These are phyloP conservation scores for Curvularia verruculosa DNA, from an alignment of 2,329 filamentous ascomycete species.

Conservation along the genomic window DNA sequence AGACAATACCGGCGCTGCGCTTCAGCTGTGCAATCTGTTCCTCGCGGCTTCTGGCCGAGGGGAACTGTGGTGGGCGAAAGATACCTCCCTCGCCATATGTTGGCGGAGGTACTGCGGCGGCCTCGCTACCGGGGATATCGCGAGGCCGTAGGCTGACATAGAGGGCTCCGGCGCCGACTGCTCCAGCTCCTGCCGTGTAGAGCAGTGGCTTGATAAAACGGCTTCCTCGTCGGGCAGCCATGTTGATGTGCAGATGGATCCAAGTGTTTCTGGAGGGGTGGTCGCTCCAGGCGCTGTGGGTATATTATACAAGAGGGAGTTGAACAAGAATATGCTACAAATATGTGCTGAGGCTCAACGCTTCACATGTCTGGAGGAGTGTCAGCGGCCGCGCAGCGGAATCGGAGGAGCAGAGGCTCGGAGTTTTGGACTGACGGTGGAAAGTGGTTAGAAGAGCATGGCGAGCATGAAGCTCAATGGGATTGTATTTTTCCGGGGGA, in stretches of 20 bases:
- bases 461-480: conserved; percentile 19
- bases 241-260: conserved; percentile 19
- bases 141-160: conserved; percentile 72
- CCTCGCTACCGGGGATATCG: conserved; percentile 73
- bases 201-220: conserved; percentile 64
- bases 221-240: conserved; percentile 46
- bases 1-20: conserved; percentile 55
- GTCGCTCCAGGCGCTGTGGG: conserved; percentile 11
- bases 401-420: conserved; percentile 5
- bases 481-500: conserved; percentile 21
- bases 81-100: conserved; percentile 71
- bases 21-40: conserved; percentile 69
- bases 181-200: conserved; percentile 63
- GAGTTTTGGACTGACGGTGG: conserved; percentile 16
- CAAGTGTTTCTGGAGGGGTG: conserved; percentile 1
- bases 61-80: conserved; percentile 70
- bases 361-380: conserved; percentile 13
- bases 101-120: conserved; percentile 71
- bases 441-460: conserved; percentile 20
- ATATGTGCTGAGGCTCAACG: conserved; percentile 25
- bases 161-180: conserved; percentile 61
- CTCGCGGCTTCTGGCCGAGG: conserved; percentile 64
- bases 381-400: conserved; percentile 30
- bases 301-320: conserved; percentile 11
- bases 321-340: conserved; percentile 12